Conservation (phyloP, 495 filamentous ascomycete species). For the Podospora conica region DNA sequence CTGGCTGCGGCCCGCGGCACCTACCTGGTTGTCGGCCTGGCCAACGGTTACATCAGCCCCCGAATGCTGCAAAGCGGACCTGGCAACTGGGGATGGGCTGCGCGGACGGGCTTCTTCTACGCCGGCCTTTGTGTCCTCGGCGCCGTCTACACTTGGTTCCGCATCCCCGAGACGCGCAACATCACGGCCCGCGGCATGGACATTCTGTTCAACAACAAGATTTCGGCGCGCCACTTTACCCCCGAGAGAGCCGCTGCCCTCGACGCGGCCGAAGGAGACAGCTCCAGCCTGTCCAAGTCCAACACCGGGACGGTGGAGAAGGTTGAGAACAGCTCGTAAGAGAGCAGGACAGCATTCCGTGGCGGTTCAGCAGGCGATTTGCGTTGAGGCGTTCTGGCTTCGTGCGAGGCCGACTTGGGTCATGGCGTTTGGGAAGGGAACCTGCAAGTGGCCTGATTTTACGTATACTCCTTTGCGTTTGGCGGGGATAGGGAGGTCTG, state of each 20-base stretch:
- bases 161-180: conserved; percentile 40
- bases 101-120: conserved; percentile 51
- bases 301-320: neutral
- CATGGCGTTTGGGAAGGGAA: neutral
- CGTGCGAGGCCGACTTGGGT: neutral
- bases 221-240: conserved; percentile 17
- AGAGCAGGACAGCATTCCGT: no score
- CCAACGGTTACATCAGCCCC: conserved; percentile 43
- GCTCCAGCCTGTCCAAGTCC: neutral
- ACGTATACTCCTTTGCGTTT: neutral
- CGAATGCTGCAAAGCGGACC: conserved; percentile 34
- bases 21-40: conserved; percentile 46
- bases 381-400: neutral
- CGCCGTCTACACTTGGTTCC: conserved; percentile 34
- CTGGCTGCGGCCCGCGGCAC: conserved; percentile 51
- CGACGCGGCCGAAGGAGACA: neutral
- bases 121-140: conserved; percentile 45
- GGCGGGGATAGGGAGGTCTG: neutral
- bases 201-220: conserved; percentile 48
- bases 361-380: neutral
- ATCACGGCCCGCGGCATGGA: conserved; percentile 53
- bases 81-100: conserved; percentile 50
- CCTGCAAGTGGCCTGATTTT: neutral
- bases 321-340: neutral
- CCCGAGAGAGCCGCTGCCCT: conserved; percentile 8